Conservation (phyloP, 495 filamentous ascomycete genomes). For the Gamarada debralockiae region DNA sequence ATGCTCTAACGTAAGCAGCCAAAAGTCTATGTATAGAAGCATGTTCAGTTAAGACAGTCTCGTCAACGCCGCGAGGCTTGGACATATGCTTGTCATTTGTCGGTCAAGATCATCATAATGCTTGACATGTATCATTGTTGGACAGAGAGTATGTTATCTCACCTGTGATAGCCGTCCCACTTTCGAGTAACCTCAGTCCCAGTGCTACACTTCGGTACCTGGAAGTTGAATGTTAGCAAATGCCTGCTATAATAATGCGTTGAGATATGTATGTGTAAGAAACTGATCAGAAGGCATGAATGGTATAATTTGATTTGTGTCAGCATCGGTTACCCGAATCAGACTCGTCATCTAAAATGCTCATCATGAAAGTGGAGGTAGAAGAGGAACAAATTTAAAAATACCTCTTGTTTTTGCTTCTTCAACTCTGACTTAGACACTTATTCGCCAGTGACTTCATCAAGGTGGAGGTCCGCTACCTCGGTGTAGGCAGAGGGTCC, state of each 20-base stretch:
- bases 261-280: slow-evolving; percentile 9
- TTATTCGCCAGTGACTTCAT: no score
- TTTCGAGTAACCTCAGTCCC: no score
- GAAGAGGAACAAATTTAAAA: background rate
- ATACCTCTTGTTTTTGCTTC: no score
- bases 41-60: slow-evolving; percentile 44
- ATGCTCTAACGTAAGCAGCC: background rate
- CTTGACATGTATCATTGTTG: slow-evolving; percentile 12
- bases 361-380: slow-evolving; percentile 51
- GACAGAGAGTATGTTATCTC: no score
- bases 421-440: no score
- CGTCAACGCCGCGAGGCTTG: slow-evolving; percentile 65
- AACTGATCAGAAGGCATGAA: slow-evolving; percentile 69
- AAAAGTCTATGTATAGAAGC: slow-evolving; percentile 10
- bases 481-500: no score
- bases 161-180: no score
- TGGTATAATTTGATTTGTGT: slow-evolving; percentile 62
- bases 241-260: background rate
- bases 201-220: no score
- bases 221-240: slow-evolving; percentile 4
- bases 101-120: slow-evolving; percentile 62
- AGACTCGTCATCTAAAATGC: slow-evolving; percentile 82
- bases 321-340: slow-evolving; percentile 78
- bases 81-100: slow-evolving; percentile 87
- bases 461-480: no score